Evolutionary conservation across 176 grass and related monocot species (phyloP).

Genomic region (Zoysia pacifica): DNA sequence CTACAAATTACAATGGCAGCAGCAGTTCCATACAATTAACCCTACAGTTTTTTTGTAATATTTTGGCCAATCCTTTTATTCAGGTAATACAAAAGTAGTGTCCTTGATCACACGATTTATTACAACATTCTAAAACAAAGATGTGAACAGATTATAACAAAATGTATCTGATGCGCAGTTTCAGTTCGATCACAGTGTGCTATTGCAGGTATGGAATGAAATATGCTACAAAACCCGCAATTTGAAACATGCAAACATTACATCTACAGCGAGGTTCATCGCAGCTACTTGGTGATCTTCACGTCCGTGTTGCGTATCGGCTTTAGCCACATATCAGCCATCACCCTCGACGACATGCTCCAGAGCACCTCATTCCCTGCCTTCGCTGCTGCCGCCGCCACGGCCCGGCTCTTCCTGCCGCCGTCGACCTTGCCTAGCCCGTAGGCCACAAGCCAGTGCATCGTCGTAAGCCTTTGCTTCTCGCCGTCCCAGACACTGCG

Average conservation of each 20-base stretch:
- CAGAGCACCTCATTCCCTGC: conserved; percentile 55
- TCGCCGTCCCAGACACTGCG: conserved; percentile 79
- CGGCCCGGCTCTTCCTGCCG: conserved; percentile 44
- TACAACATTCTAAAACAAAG: background rate
- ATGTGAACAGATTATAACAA: background rate
- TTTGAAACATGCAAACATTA: background rate
- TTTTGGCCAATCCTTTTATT: background rate
- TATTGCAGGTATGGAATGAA: background rate
- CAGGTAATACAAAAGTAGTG: background rate
- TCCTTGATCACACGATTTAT: background rate
- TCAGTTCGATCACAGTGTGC: conserved; percentile 14
- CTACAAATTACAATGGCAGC: too few species aligned
- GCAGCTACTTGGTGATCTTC: conserved; percentile 54
- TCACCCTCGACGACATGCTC: conserved; percentile 89
- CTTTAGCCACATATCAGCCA: conserved; percentile 98
- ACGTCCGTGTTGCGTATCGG: conserved; percentile 87
- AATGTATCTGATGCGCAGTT: background rate
- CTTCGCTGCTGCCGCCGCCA: conserved; percentile 33
- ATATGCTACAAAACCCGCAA: background rate
- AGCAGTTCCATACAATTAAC: background rate
- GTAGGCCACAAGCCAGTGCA: conserved; percentile 94
- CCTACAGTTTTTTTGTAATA: background rate
- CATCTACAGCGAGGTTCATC: background rate
- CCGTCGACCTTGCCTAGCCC: conserved; percentile 63
- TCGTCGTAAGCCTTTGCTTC: conserved; percentile 80